Evolutionary conservation across 2,329 filamentous ascomycete genomes (phyloP), one percentile per base, ranked within the genome.

Genomic region (Clarireedia monteithiana): DNA sequence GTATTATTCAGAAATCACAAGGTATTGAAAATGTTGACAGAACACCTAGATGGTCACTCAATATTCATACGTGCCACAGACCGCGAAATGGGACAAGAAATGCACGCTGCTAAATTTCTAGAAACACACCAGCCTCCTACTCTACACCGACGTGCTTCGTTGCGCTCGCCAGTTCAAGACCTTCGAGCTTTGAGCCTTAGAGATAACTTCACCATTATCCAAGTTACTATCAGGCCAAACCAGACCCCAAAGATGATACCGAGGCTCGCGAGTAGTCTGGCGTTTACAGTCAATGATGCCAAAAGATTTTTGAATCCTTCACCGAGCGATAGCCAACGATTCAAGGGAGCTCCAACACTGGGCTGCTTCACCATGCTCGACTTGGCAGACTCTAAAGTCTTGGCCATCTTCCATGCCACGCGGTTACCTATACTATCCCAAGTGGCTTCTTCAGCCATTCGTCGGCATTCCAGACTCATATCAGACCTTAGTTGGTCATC

Each of bases 391-490:
- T 62, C 53, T 26, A 67, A 49, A 17, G 59, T 61, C 34, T 79
- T 75, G 3, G 76, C 72, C 71, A 88, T 80, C 56, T 80, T 77
- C 77, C 81, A 82, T 3, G 85, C 85, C 1, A 86, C 84, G 49
- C 79, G 81, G 63, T 85, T 85, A 71, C 86, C 85, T 68, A 88
- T 85, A 70, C 80, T 84, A 57, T 86, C 83, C 85, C 85, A 88
- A 0, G 83, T 88, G 2, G 81, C 83, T 49, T 83, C 75, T 58
- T 79, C 79, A 0, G 84, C 85, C 59, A 83, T 78, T 20, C 67
- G 65, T 52, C 83, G 75, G 1, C 82, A 78, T 7, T 74, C 71
- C 0, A 58, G 56, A 2, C 73, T 71, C 71, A 87, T 78, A 1
- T 61, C 65, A 5, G 63, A 50, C 6, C 81, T 74, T 15, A 80